Evolutionary conservation across 1,139 yeast species (phyloP).

Genomic region (Pichia sp.): DNA sequence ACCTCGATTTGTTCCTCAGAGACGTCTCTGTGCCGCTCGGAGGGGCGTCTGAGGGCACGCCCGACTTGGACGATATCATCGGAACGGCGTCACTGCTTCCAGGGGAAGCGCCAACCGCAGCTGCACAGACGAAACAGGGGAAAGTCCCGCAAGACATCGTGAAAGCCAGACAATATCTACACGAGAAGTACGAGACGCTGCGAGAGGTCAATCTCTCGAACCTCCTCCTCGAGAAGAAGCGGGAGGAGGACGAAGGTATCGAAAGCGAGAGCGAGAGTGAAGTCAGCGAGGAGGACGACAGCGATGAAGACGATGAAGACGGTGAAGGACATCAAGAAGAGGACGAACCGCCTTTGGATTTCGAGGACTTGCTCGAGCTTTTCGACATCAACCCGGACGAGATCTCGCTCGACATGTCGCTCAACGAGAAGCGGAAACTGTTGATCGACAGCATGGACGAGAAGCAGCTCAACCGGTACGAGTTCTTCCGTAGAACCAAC

Average conservation of each 20-base stretch:
- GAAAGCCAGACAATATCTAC: slow-evolving; percentile 23
- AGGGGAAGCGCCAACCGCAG: no score
- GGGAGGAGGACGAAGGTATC: slow-evolving; percentile 29
- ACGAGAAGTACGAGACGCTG: slow-evolving; percentile 22
- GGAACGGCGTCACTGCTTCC: no score
- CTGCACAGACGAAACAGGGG: background rate
- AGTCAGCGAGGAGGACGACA: slow-evolving; percentile 12
- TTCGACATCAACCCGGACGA: slow-evolving; percentile 31
- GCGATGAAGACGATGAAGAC: background rate
- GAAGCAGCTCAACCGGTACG: slow-evolving; percentile 88
- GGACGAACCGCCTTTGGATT: background rate
- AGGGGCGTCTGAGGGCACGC: slow-evolving; percentile 8
- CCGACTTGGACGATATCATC: slow-evolving; percentile 7
- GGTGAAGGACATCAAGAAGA: background rate
- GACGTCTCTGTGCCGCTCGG: slow-evolving; percentile 7
- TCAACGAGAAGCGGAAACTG: slow-evolving; percentile 41
- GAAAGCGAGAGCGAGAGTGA: slow-evolving; percentile 20
- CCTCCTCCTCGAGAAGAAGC: slow-evolving; percentile 23
- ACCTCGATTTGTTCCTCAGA: slow-evolving; percentile 3
- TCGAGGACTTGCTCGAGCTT: slow-evolving; percentile 28
- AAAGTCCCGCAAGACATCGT: slow-evolving; percentile 23
- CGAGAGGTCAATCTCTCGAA: slow-evolving; percentile 23
- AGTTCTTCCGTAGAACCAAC: slow-evolving; percentile 81
- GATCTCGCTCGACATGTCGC: slow-evolving; percentile 23
- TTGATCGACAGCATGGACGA: slow-evolving; percentile 71